A percentile compares a stretch with the other conserved stretches of the same genome.
These are phyloP conservation scores for Lipomyces kockii DNA, from an alignment of 805 yeast genomes.

Conservation along the genomic window DNA sequence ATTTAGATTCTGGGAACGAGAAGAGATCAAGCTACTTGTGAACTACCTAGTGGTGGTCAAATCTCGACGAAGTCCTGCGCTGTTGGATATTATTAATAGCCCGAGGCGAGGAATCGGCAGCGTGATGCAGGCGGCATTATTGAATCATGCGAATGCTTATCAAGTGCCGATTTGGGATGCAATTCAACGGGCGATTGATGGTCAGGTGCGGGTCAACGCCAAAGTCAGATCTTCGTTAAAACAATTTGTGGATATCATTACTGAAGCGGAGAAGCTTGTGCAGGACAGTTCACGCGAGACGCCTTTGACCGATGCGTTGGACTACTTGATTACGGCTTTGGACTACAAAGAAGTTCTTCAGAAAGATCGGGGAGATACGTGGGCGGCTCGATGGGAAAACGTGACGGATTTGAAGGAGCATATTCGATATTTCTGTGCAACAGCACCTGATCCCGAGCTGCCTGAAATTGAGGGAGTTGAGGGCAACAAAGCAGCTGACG, in stretches of 20 bases:
- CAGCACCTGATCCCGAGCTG: constrained; percentile 14
- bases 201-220: constrained; percentile 19
- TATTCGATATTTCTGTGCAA: constrained; percentile 6
- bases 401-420: constrained; percentile 28
- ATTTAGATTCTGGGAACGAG: constrained; percentile 75
- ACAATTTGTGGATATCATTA: constrained; percentile 21
- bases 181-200: constrained; percentile 17
- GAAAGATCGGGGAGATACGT: constrained; percentile 26
- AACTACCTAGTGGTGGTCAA: constrained; percentile 68
- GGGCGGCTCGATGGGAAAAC: constrained; percentile 34
- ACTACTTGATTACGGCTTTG: constrained; percentile 17
- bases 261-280: constrained; percentile 14
- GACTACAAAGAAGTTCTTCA: constrained; percentile 22
- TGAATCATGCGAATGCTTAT: constrained; percentile 25
- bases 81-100: constrained; percentile 58
- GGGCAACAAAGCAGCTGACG: constrained; percentile 6
- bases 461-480: constrained; percentile 26
- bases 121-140: constrained; percentile 50
- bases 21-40: constrained; percentile 65
- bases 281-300: not conserved
- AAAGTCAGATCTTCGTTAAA: constrained; percentile 8
- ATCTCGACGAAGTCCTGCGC: constrained; percentile 65
- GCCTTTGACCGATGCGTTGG: constrained; percentile 16
- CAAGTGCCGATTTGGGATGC: constrained; percentile 30
- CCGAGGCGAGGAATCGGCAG: constrained; percentile 75